Conservation (phyloP, 441 rosid genomes). For the Euphorbia schlechtendalii region DNA sequence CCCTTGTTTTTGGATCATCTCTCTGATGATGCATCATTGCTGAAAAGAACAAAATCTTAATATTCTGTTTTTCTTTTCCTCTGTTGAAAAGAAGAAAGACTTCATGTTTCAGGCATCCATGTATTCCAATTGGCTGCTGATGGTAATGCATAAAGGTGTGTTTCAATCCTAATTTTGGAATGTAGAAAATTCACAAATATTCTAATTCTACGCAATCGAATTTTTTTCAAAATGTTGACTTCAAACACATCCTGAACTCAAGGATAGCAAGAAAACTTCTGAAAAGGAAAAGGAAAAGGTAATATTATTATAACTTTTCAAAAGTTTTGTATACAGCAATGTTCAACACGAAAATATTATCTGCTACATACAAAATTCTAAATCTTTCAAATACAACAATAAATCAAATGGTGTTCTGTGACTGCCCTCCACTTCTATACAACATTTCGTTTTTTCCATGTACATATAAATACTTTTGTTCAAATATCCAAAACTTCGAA, state of each 20-base stretch:
- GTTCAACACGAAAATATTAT: not conserved
- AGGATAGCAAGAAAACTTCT: not conserved
- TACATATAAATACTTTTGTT: conserved; percentile 7
- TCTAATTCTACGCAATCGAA: no score
- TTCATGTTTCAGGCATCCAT: no score
- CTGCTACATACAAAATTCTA: not conserved
- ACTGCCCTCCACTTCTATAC: conserved; percentile 17
- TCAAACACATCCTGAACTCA: not conserved
- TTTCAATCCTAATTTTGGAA: no score
- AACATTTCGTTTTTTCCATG: not conserved
- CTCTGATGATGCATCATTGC: conserved; percentile 18
- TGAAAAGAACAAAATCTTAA: conserved; percentile 1
- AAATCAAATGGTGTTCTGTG: not conserved
- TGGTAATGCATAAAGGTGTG: no score
- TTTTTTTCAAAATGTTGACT: no score
- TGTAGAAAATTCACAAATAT: no score
- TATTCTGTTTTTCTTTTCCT: conserved; percentile 4
- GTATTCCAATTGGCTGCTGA: no score
- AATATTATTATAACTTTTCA: not conserved
- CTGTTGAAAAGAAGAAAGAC: not conserved
- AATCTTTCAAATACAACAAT: not conserved
- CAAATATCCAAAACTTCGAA: conserved; percentile 37
- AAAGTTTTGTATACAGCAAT: not conserved
- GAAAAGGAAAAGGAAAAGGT: not conserved
- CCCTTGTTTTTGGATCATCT: conserved; percentile 11